These are phyloP conservation scores for Mycena venus DNA, from an alignment of 768 basidiomycete genomes.

Conservation along the genomic window DNA sequence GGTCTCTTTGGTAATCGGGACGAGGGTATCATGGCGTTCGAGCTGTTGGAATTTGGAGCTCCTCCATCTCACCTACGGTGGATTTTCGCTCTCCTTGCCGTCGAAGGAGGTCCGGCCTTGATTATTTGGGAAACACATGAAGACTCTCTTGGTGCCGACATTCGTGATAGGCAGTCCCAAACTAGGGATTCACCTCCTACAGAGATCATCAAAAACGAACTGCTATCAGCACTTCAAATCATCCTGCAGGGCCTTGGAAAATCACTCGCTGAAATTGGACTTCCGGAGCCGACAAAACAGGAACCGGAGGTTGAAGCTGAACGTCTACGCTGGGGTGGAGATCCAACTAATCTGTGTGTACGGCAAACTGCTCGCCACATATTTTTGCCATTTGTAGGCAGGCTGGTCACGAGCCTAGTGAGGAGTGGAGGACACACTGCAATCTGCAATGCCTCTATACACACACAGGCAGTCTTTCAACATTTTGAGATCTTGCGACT, in stretches of 20 bases:
- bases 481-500: not conserved
- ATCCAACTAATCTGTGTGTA: not conserved
- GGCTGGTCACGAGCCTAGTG: conserved; percentile 1
- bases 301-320: not conserved
- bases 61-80: not conserved
- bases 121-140: not conserved
- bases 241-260: not conserved
- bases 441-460: conserved; percentile 1
- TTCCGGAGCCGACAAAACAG: not conserved
- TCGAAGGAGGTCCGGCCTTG: not conserved
- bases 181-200: not conserved
- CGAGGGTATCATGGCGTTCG: not conserved
- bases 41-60: not conserved
- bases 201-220: not conserved
- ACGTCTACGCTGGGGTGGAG: not conserved
- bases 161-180: not conserved
- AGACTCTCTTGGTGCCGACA: not conserved
- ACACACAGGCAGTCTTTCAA: not conserved
- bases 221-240: not conserved
- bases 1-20: not conserved
- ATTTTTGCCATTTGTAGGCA: too few relatives aligned
- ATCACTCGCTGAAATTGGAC: not conserved
- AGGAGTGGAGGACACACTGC: conserved; percentile 3
- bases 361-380: too few relatives aligned
- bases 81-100: not conserved